These are phyloP conservation scores for Luffa acutangula DNA, from an alignment of 306 rosid species.

Conservation along the genomic window DNA sequence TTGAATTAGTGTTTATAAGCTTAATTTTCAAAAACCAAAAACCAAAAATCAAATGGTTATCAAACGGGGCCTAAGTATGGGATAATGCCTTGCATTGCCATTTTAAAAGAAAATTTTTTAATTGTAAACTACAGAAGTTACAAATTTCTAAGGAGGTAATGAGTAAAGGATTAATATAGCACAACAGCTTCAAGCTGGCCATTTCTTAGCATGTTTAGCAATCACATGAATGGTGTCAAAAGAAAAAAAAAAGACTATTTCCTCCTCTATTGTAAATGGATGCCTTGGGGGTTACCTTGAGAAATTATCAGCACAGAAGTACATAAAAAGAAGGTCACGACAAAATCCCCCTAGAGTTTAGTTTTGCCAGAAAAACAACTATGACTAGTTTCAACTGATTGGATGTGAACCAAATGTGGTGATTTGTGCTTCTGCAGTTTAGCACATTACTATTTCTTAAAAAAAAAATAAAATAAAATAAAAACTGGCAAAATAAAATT, in stretches of 20 bases:
- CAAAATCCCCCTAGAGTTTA: not conserved
- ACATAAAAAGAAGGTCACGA: not conserved
- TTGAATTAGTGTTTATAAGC: too few species aligned
- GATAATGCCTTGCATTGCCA: not conserved
- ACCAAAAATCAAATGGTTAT: too few species aligned
- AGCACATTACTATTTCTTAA: not conserved
- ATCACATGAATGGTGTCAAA: not conserved
- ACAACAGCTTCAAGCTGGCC: not conserved
- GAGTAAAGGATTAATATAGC: not conserved
- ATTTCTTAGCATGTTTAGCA: not conserved
- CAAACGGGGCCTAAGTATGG: too few species aligned
- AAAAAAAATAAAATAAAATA: not conserved
- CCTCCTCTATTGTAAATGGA: not conserved
- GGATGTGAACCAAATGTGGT: not conserved
- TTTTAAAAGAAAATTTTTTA: not conserved
- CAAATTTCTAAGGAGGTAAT: not conserved
- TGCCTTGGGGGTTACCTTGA: not conserved
- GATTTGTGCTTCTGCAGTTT: not conserved
- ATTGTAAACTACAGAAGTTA: not conserved
- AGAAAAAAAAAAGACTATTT: not conserved
- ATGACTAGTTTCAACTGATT: not conserved
- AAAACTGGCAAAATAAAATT: not conserved
- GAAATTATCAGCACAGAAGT: not conserved
- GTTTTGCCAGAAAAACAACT: not conserved
- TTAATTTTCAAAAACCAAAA: too few species aligned